Evolutionary conservation across 176 grass and related monocot species (phyloP), one percentile per base, ranked within the genome.

Genomic region (Sorghum bicolor): DNA sequence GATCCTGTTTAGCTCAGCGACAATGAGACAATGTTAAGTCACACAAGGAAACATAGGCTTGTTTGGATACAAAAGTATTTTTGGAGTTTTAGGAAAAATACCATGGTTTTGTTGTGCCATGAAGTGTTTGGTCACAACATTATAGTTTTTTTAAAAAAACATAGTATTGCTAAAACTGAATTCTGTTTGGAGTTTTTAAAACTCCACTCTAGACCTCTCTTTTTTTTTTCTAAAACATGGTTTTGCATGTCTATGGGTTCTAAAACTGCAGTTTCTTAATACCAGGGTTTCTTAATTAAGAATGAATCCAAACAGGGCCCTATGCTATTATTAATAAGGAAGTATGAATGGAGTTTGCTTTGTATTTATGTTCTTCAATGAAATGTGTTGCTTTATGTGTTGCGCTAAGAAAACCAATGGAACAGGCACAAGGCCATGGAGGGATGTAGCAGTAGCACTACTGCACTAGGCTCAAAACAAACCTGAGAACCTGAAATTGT

Each of bases 391-490:
- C 41, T 20, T 69, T 12, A 63, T 62, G 48, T 38, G 5, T 61
- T 47, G 19, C 13, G 33, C 3, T 19, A 25, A 79, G 52, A 77
- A 82, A 82, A 47, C 25, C 13, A 26, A 32, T 13, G 26, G 25
- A 72, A 89, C n/a, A 32, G 26, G 7, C 61, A 25, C 52, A 79
- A 28, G 10, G 26, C 45, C 77, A n/a, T 22, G 14, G 67, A 34
- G 24, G 25, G 26, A 7, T 19, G 33, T 32, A 41, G 29, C 30
- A 57, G 32, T 32, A 40, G 30, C 31, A 57, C 80, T 55, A 43
- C 24, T 32, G 30, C 31, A 57, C 80, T 55, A 43, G 15, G 58
- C 43, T 87, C 60, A 67, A 53, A 64, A 86, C 64, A 32, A 63
- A 75, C 6, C 13, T 28, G 25, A 76, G 44, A 24, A 67, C 6